These are phyloP conservation scores for Acanthamoeba quina DNA, from an alignment of 208 protist species.

Conservation along the genomic window DNA sequence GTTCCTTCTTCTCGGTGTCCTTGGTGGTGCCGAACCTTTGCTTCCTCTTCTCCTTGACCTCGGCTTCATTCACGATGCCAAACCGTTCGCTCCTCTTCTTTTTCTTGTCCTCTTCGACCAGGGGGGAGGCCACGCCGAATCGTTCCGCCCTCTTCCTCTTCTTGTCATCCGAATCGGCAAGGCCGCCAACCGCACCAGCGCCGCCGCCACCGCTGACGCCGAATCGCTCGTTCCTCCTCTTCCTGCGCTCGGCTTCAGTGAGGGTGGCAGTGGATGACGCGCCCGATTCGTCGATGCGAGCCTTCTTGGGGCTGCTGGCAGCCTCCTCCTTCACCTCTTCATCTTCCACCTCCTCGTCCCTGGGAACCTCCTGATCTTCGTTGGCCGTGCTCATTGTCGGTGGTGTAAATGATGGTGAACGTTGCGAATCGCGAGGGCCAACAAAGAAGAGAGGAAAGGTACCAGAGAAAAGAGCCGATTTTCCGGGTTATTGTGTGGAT, in stretches of 20 bases:
- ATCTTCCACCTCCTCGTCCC: not conserved
- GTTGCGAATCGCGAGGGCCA: not conserved
- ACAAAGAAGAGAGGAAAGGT: not conserved
- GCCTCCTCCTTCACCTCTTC: not conserved
- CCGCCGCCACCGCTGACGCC: not conserved
- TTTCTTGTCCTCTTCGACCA: constrained; percentile 21
- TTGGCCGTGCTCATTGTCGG: not conserved
- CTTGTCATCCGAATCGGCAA: not conserved
- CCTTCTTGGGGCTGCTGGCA: constrained; percentile 17
- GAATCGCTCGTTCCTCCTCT: not conserved
- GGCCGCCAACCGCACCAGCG: not conserved
- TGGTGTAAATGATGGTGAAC: not conserved
- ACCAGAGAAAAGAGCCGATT: not conserved
- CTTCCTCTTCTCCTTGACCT: not conserved
- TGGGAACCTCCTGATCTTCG: not conserved
- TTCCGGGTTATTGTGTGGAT: not conserved
- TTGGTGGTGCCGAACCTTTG: not conserved
- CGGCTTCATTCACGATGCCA: not conserved
- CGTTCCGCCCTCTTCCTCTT: constrained; percentile 19
- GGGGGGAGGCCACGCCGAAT: not conserved
- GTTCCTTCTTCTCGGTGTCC: not conserved
- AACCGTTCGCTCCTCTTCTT: not conserved
- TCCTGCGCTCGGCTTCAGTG: constrained; percentile 13
- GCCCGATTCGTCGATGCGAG: not conserved
- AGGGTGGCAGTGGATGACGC: not conserved